Conservation (phyloP, 345 rosid species). For the Acer negundo region DNA sequence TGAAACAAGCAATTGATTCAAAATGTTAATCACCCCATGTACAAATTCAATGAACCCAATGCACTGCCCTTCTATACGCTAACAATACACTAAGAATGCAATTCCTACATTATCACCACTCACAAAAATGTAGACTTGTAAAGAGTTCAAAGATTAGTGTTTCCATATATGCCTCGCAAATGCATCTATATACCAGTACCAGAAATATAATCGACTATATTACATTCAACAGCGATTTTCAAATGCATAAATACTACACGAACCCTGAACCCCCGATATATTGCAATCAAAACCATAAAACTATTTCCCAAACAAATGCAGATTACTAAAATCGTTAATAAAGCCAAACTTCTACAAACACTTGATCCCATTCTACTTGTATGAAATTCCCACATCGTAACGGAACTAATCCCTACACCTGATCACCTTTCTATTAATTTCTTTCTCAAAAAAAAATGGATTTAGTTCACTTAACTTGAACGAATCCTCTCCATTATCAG, state of each 20-base stretch:
- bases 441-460: no score
- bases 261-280: neutral
- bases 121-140: neutral
- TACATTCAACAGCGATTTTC: neutral
- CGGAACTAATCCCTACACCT: neutral
- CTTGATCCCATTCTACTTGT: no score
- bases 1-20: slow-evolving; percentile 29
- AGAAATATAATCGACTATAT: neutral
- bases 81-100: neutral
- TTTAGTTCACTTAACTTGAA: neutral
- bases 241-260: neutral
- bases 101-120: neutral
- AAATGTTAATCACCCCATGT: neutral
- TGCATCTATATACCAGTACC: neutral
- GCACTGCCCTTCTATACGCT: neutral
- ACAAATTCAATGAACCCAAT: neutral
- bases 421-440: neutral
- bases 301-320: neutral
- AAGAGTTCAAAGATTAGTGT: neutral
- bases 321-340: neutral
- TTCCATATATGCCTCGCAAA: neutral
- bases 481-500: neutral
- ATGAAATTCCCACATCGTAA: neutral
- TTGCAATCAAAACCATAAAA: neutral
- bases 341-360: neutral